Evolutionary conservation across 1,139 yeast genomes (phyloP), one percentile per base, ranked within the genome.

Genomic region (Debaryomyces coudertii): DNA sequence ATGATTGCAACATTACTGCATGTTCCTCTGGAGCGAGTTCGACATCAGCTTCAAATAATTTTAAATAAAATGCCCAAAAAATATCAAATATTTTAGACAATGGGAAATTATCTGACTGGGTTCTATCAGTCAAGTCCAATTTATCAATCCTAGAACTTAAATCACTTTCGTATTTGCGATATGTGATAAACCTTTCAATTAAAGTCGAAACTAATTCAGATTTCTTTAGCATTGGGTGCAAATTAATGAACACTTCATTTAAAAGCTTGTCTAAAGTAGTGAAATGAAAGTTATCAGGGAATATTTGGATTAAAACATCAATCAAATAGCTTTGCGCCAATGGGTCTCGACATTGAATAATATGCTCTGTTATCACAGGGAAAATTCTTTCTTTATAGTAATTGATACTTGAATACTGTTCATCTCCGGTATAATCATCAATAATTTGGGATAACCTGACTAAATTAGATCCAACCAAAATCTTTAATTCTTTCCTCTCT

Each of bases 241-340:
- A 73, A 46, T 68, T 65, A 42, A 81, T 72, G 48, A 86, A 76
- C 0, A 90, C 82, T 2, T 88, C 79, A 40, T 78, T 79, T 54
- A 93, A 74, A 52, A 90, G 80, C 33, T 73, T 70, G 45, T 83
- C 82, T 54, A 93, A 71, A 0, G 98, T 89, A 23, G 79, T 77
- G 51, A 90, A 71, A 60, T 93, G 99, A 66, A 87, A 92, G 52
- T 87, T 89, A 56, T 90, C 97, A 0, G 99, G 97, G 68, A 95
- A 93, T 2, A 92, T 95, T 62, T 92, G 98, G 47, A 92, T 87
- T 47, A 83, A 77, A 9, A 92, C 97, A 60, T 95, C 99, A 47
- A 92, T 73, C 47, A 93, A 69, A 61, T 93, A 95, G 56, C 85
- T 90, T 65, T 93, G 99, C 3, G 99, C 97, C 52, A 93, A 78